Percentiles rank a stretch among this genome's conserved stretches.
Conservation (phyloP, 345 rosid genomes). For the Kernera saxatilis region DNA sequence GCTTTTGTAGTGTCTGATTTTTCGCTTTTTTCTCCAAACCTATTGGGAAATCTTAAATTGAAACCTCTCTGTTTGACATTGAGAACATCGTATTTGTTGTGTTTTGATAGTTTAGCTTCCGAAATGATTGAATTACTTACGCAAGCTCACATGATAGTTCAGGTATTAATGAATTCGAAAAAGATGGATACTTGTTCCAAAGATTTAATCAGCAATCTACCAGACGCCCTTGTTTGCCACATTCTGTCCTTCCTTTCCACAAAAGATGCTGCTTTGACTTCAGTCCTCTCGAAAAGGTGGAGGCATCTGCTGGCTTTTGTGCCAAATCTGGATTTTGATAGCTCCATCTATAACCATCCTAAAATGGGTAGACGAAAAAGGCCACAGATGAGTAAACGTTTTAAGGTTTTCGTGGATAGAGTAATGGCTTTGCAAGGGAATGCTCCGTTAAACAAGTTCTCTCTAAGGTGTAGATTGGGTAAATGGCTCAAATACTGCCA, state of each 20-base stretch:
- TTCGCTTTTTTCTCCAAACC: too few species aligned
- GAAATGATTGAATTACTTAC: neutral
- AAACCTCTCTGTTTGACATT: too few species aligned
- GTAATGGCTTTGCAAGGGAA: constrained; percentile 17
- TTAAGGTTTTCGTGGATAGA: constrained; percentile 5
- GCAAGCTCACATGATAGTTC: too few species aligned
- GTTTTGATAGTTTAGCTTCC: neutral
- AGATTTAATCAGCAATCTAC: constrained; percentile 7
- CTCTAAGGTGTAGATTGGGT: too few species aligned
- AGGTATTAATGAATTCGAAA: neutral
- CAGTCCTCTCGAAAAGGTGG: constrained; percentile 8
- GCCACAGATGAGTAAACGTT: neutral
- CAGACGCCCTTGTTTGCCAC: constrained; percentile 4
- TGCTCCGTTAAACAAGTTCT: constrained; percentile 8
- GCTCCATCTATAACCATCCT: neutral
- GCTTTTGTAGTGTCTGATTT: too few species aligned
- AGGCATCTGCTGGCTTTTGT: neutral
- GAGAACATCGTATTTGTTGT: neutral
- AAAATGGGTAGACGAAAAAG: neutral
- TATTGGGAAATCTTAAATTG: too few species aligned
- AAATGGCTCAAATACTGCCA: too few species aligned
- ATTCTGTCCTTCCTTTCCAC: constrained; percentile 23
- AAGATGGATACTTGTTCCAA: neutral
- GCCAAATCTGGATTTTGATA: neutral
- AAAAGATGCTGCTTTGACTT: constrained; percentile 14